These are phyloP conservation scores for Podaxis mareebaensis DNA, from an alignment of 768 basidiomycete genomes.

Conservation along the genomic window DNA sequence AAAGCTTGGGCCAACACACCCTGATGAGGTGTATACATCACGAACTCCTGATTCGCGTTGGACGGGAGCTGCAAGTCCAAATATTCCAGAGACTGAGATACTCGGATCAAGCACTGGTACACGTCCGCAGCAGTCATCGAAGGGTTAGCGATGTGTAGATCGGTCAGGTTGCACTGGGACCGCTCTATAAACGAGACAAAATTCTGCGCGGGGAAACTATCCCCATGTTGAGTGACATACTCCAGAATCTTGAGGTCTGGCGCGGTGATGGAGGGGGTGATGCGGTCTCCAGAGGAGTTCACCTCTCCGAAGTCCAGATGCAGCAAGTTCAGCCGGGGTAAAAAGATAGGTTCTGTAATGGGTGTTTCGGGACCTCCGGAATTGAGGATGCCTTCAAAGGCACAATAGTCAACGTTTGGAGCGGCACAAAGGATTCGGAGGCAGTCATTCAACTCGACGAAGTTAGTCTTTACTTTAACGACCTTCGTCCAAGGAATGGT, in stretches of 20 bases:
- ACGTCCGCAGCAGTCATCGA: background rate
- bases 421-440: slow-evolving; percentile 4
- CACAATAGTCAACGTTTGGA: background rate
- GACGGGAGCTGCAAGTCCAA: background rate
- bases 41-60: background rate
- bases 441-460: background rate
- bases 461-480: background rate
- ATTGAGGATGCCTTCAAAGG: background rate
- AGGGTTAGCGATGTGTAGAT: background rate
- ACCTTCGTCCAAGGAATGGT: background rate
- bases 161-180: background rate
- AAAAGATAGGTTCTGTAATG: background rate
- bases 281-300: background rate
- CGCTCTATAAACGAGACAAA: slow-evolving; percentile 3
- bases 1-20: background rate
- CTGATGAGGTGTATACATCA: background rate
- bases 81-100: background rate
- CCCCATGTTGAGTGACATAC: background rate
- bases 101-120: background rate
- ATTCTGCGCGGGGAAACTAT: background rate
- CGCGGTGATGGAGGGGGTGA: slow-evolving; percentile 1
- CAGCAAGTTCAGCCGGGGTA: background rate
- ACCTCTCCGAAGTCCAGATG: slow-evolving; percentile 5
- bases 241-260: slow-evolving; percentile 7
- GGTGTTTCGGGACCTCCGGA: background rate